phyloP scores from a whole-genome alignment of 2,329 filamentous ascomycete species.

The Cryoendolithus antarcticus region DNA sequence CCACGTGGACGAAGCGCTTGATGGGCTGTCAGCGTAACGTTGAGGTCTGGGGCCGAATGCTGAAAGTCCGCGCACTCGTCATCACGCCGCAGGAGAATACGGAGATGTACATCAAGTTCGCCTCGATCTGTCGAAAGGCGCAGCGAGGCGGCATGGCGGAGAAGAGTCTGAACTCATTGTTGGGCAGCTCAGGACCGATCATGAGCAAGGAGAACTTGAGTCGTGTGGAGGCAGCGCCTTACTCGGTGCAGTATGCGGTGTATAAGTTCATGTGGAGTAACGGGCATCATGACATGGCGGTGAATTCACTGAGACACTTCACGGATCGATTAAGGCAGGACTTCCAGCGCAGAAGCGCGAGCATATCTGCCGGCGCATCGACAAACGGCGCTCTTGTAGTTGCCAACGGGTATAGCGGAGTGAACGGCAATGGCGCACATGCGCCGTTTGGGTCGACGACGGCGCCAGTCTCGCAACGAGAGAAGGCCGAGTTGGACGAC shows the following conservation, averaged over 20 bases:
- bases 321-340: slow-evolving; percentile 49
- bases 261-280: slow-evolving; percentile 95
- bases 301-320: slow-evolving; percentile 51
- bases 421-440: slow-evolving; percentile 28
- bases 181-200: slow-evolving; percentile 37
- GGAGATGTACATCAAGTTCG: slow-evolving; percentile 99
- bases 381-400: slow-evolving; percentile 19
- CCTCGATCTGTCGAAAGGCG: slow-evolving; percentile 94
- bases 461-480: slow-evolving; percentile 23
- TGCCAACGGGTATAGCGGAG: slow-evolving; percentile 33
- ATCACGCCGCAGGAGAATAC: slow-evolving; percentile 87
- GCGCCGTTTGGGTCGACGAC: slow-evolving; percentile 19
- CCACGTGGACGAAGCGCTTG: slow-evolving; percentile 90
- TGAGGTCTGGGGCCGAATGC: slow-evolving; percentile 96
- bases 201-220: slow-evolving; percentile 50
- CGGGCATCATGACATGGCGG: slow-evolving; percentile 51
- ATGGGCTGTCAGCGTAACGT: slow-evolving; percentile 94
- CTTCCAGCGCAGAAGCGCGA: slow-evolving; percentile 32
- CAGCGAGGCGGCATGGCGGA: slow-evolving; percentile 88
- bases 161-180: slow-evolving; percentile 84
- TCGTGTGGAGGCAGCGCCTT: slow-evolving; percentile 39
- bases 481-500: slow-evolving; percentile 38
- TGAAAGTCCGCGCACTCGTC: slow-evolving; percentile 84
- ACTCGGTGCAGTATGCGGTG: slow-evolving; percentile 88
- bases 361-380: slow-evolving; percentile 12